Base-by-base conservation (phyloP, 2,329 filamentous ascomycete genomes). In the Talaromyces sp. region DNA sequence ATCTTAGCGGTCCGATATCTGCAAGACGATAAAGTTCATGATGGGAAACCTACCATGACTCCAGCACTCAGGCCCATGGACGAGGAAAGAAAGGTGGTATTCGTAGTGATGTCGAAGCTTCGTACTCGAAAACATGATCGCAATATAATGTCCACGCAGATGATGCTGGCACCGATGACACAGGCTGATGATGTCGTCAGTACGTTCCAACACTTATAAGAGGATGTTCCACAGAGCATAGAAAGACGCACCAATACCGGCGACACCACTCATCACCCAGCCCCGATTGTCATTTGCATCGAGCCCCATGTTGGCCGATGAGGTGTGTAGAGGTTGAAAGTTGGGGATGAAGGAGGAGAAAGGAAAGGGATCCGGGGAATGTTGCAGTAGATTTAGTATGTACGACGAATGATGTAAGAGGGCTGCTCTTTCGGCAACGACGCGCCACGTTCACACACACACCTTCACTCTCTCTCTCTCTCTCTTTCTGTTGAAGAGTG, bases 1-100 rank as follows among this genome's bases (percentile, higher is more conserved):
- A 11, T 11, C 45, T 56, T 22, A 54, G 37, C 22, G 19, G 13
- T 16, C 24, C 19, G 56, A 63, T 27, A 41, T 31, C 49, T n/a
- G 49, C 14, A 43, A 22, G 33, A 22, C 1, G 37, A 37, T 37
- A 41, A 41, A 13, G n/a, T 39, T 24, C 52, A 37, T 39, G 52
- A 33, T 35, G 19, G 9, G 33, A 31, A 39, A 54, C 86, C 69
- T 78, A 97, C 93, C 93, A 99, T 96, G 54, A 98, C 93, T 50
- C 95, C 94, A 70, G 97, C 97, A 75, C 93, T 97, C 69, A 99
- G 80, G 78, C 93, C 97, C 67, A 98, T 80, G 0, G 94, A 97
- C 24, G 89, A 88, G 0, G 93, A 93, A 4, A 97, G 84, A 75
- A 99, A 99, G 24, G 83, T 66, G 13, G 60, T 83, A 80, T 91